Conservation (phyloP, 2,329 filamentous ascomycete genomes). For the Phialophora tarda region DNA sequence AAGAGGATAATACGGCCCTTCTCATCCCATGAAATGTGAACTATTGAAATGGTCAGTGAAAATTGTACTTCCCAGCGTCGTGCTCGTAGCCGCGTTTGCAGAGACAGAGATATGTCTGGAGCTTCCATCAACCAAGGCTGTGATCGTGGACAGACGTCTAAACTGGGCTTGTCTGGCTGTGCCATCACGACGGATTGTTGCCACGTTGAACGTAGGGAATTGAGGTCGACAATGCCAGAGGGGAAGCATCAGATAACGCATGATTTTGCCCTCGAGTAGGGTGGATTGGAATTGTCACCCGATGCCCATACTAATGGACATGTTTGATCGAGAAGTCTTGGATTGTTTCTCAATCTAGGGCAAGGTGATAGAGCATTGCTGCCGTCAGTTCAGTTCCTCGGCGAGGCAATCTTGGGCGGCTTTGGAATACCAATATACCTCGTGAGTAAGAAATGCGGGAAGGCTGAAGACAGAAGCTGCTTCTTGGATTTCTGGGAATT, state of each 20-base stretch:
- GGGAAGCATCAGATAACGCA: too few relatives aligned
- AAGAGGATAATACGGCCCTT: background rate
- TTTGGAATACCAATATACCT: too few relatives aligned
- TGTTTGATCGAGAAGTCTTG: background rate
- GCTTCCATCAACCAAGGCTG: background rate
- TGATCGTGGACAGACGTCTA: background rate
- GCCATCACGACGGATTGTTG: too few relatives aligned
- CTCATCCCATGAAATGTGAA: background rate
- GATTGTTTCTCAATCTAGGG: background rate
- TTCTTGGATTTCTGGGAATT: background rate
- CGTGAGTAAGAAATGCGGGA: too few relatives aligned
- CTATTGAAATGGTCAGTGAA: background rate
- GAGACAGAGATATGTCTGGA: background rate
- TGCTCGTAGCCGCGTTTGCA: background rate
- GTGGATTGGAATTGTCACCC: background rate
- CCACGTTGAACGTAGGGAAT: too few relatives aligned
- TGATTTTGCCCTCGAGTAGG: background rate
- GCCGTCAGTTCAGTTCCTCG: too few relatives aligned
- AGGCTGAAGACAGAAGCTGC: background rate
- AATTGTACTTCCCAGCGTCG: background rate
- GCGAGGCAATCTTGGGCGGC: too few relatives aligned
- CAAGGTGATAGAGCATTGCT: too few relatives aligned
- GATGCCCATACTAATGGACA: background rate
- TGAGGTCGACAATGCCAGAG: too few relatives aligned
- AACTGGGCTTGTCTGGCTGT: too few relatives aligned